Evolutionary conservation across 140 eudicot species (phyloP).

Genomic region (Bidens hawaiensis): DNA sequence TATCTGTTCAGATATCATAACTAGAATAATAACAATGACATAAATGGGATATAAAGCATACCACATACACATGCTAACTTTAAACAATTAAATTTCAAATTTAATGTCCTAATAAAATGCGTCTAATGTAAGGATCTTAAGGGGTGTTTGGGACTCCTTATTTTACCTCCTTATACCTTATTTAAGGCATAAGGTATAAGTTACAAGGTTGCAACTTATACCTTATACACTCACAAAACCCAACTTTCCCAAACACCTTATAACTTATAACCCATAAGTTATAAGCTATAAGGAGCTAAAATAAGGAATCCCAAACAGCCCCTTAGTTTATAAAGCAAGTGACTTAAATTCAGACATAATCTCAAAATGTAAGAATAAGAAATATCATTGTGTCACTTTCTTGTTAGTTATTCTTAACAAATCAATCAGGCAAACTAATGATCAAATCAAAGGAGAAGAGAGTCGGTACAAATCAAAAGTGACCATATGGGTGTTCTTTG

Average conservation of each 20-base stretch:
- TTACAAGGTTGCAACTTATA: too few species aligned
- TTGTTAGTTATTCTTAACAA: background rate
- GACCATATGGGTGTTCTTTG: slow-evolving; percentile 99
- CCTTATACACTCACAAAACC: too few species aligned
- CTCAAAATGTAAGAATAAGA: background rate
- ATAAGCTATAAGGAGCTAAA: too few species aligned
- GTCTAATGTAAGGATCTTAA: slow-evolving; percentile 5
- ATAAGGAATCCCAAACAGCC: too few species aligned
- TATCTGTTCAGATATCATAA: slow-evolving; percentile 4
- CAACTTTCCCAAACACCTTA: too few species aligned
- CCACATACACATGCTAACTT: background rate
- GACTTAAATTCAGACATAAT: background rate
- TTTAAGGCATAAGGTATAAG: too few species aligned
- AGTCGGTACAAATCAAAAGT: slow-evolving; percentile 75
- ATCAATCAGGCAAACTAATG: slow-evolving; percentile 9
- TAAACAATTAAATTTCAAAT: background rate
- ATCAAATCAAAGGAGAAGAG: slow-evolving; percentile 32
- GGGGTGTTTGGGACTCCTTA: too few species aligned
- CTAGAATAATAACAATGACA: slow-evolving; percentile 18
- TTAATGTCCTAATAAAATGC: background rate
- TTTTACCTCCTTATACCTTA: too few species aligned
- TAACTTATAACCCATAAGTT: too few species aligned
- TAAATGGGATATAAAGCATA: background rate
- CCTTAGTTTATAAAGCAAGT: background rate
- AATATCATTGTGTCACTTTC: background rate